Evolutionary conservation across 108 stramenopile genomes (phyloP), one percentile per base, ranked within the genome.

Genomic region (Cyclotella kingstonii): DNA sequence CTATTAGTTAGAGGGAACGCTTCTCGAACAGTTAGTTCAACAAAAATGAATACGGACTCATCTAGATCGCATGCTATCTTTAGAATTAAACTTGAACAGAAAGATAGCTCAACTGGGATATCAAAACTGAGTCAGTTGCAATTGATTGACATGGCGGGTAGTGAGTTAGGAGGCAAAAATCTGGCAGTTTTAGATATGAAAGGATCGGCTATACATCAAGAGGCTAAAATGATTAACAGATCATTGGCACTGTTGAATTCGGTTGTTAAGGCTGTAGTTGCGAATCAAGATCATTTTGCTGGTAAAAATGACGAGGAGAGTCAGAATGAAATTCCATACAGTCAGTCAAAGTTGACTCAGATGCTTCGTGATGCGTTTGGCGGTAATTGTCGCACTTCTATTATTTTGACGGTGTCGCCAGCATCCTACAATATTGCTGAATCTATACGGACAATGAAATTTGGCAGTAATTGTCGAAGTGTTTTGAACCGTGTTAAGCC

Each of bases 71-170:
- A 97, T 79, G 77, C 89, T 2, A 74, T 95, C 21, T 85, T 95
- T 56, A 48, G 81, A 0, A 58, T 97, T 17, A 76, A 61, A 12
- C 54, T 95, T 41, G 85, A 87, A 63, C 83, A 79, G 38, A 79
- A 63, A 36, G 73, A 91, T 56, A 53, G 36, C 11, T 25, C 39
- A 23, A 81, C 79, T 11, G 83, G 76, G 2, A 63, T 66, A 18
- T 66, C 78, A 9, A 70, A 60, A 26, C 52, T 52, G 18, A 85
- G 86, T 47, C 67, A 70, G 12, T 46, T 97, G 50, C 68, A 77
- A 40, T 59, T 96, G 57, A 76, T 93, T 34, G 97, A 97, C 70
- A 65, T 94, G 61, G 97, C 95, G 15, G 97, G 97, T 10, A 80
- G 75, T 49, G 95, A 96, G 76, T 57, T 82, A 49, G 85, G 59